Percentiles rank a stretch among this genome's conserved stretches.
These are phyloP conservation scores for Erythrobasidium hasegawianum DNA, from an alignment of 1,284 basidiomycete species.

Conservation along the genomic window DNA sequence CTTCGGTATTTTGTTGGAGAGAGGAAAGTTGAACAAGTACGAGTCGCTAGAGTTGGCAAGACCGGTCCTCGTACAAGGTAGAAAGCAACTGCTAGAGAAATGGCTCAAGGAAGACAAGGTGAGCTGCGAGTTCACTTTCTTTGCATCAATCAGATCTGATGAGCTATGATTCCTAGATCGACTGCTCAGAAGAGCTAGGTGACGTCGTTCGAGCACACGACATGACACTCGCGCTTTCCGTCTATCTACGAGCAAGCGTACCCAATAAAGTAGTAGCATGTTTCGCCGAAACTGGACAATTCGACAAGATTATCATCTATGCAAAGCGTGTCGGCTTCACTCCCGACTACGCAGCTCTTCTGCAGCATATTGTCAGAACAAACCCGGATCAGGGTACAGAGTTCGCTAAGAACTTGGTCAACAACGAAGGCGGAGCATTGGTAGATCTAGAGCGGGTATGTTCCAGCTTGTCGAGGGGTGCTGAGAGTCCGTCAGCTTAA, in stretches of 20 bases:
- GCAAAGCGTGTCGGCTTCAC: conserved; percentile 95
- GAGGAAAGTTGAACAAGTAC: conserved; percentile 93
- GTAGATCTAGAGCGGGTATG: conserved; percentile 87
- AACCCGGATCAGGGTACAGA: conserved; percentile 98
- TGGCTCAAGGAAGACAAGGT: conserved; percentile 99
- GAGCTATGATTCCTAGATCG: conserved; percentile 61
- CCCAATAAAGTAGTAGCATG: conserved; percentile 94
- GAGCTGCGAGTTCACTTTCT: too few species aligned
- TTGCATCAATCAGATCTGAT: neutral
- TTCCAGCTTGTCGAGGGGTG: conserved; percentile 28
- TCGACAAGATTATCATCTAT: conserved; percentile 96
- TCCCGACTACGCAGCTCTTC: conserved; percentile 89
- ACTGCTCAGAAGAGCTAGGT: conserved; percentile 97
- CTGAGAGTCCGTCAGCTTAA: conserved; percentile 24
- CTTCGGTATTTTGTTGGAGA: conserved; percentile 96
- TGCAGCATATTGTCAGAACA: conserved; percentile 94
- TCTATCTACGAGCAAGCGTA: conserved; percentile 95
- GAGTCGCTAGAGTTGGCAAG: conserved; percentile 95
- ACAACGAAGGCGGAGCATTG: conserved; percentile 86
- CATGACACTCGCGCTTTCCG: conserved; percentile 97
- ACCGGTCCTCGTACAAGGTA: conserved; percentile 91
- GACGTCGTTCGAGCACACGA: conserved; percentile 94
- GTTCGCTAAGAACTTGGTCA: conserved; percentile 91
- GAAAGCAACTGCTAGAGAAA: conserved; percentile 96
- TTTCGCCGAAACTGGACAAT: conserved; percentile 98